Percentiles rank a stretch among this genome's conserved stretches.
Conservation (phyloP, 345 rosid genomes). For the Clausena lansium region DNA sequence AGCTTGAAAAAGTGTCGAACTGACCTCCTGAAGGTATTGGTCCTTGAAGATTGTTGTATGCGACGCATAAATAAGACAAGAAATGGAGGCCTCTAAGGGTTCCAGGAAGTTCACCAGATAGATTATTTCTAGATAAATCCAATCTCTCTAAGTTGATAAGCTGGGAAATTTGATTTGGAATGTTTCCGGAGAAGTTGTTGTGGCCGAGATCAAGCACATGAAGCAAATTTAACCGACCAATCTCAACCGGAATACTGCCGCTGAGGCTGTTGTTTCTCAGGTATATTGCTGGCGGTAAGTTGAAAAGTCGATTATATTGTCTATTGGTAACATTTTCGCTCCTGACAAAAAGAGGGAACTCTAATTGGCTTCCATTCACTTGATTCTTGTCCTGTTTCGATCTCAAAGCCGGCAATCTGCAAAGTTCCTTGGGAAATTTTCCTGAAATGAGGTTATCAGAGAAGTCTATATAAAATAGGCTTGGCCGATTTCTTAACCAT, state of each 20-base stretch:
- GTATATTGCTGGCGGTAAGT: background rate
- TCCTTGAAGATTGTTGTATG: constrained; percentile 8
- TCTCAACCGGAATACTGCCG: background rate
- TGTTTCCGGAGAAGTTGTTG: constrained; percentile 5
- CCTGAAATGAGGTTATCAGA: constrained; percentile 12
- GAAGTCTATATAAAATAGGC: constrained; percentile 11
- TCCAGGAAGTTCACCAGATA: background rate
- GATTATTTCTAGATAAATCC: background rate
- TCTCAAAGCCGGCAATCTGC: background rate
- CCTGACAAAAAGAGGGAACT: constrained; percentile 7
- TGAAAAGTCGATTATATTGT: constrained; percentile 6
- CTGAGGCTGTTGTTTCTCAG: constrained; percentile 10
- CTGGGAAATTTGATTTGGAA: constrained; percentile 5
- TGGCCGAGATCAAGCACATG: background rate
- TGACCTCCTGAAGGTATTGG: constrained; percentile 5
- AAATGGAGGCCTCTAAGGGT: constrained; percentile 3
- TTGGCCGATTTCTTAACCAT: background rate
- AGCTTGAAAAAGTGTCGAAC: background rate
- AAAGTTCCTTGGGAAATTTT: background rate
- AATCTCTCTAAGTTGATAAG: background rate
- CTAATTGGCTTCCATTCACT: background rate
- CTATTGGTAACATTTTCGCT: background rate
- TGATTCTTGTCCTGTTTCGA: background rate
- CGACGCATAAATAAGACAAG: background rate
- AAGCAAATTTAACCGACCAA: constrained; percentile 7